phyloP scores from a whole-genome alignment of 2,329 filamentous ascomycete genomes.

The Phyllosticta ampelicida region DNA sequence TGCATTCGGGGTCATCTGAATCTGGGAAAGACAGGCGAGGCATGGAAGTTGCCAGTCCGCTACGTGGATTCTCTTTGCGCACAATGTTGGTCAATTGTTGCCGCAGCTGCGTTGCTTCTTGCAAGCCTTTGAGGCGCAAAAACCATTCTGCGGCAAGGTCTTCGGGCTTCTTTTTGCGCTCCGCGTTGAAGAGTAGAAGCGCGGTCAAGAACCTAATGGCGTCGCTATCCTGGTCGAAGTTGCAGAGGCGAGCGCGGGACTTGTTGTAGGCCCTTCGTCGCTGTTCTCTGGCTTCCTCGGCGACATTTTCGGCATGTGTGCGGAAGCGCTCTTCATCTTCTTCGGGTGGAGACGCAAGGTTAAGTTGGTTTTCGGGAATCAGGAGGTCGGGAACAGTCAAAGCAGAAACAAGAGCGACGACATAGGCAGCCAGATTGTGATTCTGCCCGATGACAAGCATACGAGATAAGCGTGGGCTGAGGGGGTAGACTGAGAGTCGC shows the following conservation, averaged over 20 bases:
- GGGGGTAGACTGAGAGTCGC: conserved; percentile 77
- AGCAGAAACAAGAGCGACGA: conserved; percentile 78
- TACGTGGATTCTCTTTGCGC: conserved; percentile 55
- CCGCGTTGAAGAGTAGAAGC: conserved; percentile 67
- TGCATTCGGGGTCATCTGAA: conserved; percentile 49
- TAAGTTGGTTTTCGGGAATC: conserved; percentile 66
- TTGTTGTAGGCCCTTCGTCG: conserved; percentile 56
- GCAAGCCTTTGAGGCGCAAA: conserved; percentile 75
- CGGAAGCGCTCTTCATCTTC: conserved; percentile 38
- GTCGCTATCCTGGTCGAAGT: conserved; percentile 72
- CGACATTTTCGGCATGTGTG: conserved; percentile 55
- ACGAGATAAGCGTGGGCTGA: conserved; percentile 81
- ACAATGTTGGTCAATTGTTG: conserved; percentile 75
- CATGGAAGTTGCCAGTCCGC: conserved; percentile 31
- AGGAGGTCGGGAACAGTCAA: conserved; percentile 84
- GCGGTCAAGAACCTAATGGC: conserved; percentile 84
- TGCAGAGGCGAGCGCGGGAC: conserved; percentile 68
- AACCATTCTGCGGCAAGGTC: conserved; percentile 74
- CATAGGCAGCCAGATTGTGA: conserved; percentile 72
- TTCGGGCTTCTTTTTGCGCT: conserved; percentile 41
- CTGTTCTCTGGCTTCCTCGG: conserved; percentile 58
- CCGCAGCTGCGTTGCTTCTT: conserved; percentile 74
- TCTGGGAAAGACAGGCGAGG: conserved; percentile 48
- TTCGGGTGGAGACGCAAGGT: conserved; percentile 41
- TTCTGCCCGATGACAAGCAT: conserved; percentile 83